These are phyloP conservation scores for Fusarium nanum DNA, from an alignment of 2,329 filamentous ascomycete genomes.

Conservation along the genomic window DNA sequence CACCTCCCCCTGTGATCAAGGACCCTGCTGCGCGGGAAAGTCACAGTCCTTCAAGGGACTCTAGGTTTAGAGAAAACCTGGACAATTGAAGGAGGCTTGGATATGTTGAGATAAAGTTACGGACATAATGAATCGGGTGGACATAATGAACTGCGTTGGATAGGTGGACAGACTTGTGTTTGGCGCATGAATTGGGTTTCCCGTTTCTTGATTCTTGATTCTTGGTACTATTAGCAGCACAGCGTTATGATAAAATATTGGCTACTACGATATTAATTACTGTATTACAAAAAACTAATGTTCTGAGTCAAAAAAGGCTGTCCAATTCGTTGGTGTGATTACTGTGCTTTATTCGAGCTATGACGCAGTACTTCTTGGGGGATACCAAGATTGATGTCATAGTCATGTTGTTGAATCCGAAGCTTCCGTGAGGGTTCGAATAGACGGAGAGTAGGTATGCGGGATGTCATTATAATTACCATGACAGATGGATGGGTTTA, in stretches of 20 bases:
- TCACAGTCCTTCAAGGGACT: conserved; percentile 66
- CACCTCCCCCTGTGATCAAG: conserved; percentile 54
- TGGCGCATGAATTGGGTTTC: conserved; percentile 1
- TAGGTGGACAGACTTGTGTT: background rate
- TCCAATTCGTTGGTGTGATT: background rate
- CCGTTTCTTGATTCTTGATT: background rate
- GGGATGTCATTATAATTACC: too few relatives aligned
- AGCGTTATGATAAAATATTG: background rate
- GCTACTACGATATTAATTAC: background rate
- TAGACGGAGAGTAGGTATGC: background rate
- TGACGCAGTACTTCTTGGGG: conserved; percentile 10
- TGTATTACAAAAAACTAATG: background rate
- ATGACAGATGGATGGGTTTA: background rate
- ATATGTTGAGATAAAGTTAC: background rate
- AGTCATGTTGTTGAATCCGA: background rate
- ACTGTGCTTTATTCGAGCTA: background rate
- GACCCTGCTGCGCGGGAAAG: conserved; percentile 53
- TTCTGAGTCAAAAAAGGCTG: background rate
- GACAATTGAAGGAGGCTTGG: conserved; percentile 44
- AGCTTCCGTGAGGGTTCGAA: background rate
- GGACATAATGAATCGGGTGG: background rate
- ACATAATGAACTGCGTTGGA: background rate
- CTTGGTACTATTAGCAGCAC: background rate
- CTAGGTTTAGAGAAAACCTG: conserved; percentile 67
- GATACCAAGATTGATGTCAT: conserved; percentile 3